Percentiles rank a stretch among this genome's conserved stretches.
These are phyloP conservation scores for Penicillium coffeae DNA, from an alignment of 495 filamentous ascomycete species.

Conservation along the genomic window DNA sequence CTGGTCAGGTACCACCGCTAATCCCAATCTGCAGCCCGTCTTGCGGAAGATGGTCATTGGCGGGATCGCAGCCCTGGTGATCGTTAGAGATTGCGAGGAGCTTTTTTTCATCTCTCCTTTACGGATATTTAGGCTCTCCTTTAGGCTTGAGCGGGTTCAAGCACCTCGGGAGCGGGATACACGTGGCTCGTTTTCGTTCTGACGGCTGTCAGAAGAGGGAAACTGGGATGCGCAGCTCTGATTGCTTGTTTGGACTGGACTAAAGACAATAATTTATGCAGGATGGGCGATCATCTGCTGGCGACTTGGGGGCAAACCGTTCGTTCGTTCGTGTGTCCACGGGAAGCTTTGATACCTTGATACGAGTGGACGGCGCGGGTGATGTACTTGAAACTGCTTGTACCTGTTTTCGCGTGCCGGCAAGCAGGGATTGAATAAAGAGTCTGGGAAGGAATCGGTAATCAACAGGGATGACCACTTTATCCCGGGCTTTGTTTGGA, in stretches of 20 bases:
- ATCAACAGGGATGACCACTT: too few species aligned
- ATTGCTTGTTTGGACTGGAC: neutral
- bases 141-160: too few species aligned
- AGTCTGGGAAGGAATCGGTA: too few species aligned
- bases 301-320: neutral
- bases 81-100: neutral
- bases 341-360: neutral
- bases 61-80: neutral
- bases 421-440: too few species aligned
- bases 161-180: too few species aligned
- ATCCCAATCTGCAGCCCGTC: neutral
- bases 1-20: neutral
- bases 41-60: neutral
- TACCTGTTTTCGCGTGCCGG: too few species aligned
- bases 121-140: too few species aligned
- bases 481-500: too few species aligned
- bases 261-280: neutral
- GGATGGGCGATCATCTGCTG: neutral
- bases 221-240: slow-evolving; percentile 8
- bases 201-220: slow-evolving; percentile 6
- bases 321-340: too few species aligned
- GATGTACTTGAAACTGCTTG: too few species aligned
- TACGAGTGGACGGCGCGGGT: neutral
- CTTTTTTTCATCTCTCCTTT: neutral
- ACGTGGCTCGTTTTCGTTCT: slow-evolving; percentile 1